These are phyloP conservation scores for Schizosaccharomyces osmophilus DNA, from an alignment of 805 yeast genomes.

Conservation along the genomic window DNA sequence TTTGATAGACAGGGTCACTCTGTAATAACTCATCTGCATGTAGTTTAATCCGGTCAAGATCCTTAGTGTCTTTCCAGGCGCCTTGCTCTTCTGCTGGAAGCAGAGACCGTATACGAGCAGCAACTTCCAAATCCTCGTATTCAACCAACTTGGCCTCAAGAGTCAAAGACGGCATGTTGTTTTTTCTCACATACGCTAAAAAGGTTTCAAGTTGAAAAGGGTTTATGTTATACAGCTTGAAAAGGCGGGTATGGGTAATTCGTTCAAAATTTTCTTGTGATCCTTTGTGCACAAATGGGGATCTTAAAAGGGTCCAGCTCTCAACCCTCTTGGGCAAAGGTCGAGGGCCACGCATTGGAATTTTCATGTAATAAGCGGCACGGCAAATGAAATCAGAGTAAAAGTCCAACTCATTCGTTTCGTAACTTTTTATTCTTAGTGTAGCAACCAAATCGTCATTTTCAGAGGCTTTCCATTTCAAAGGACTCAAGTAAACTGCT, in stretches of 20 bases:
- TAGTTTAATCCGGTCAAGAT: too few species aligned
- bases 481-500: neutral
- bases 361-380: conserved; percentile 71
- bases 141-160: conserved; percentile 43
- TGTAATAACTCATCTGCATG: too few species aligned
- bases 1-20: too few species aligned
- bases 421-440: conserved; percentile 17
- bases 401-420: conserved; percentile 43
- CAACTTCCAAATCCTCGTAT: neutral
- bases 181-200: conserved; percentile 52
- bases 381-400: conserved; percentile 69
- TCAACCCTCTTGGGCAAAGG: conserved; percentile 49
- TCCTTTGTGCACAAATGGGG: conserved; percentile 87
- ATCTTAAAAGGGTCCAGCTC: conserved; percentile 77
- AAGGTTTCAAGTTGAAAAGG: conserved; percentile 65
- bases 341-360: conserved; percentile 57
- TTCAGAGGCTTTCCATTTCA: neutral
- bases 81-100: too few species aligned
- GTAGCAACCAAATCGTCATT: neutral
- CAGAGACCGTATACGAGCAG: neutral
- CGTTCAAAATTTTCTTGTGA: conserved; percentile 86
- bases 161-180: conserved; percentile 61
- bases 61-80: too few species aligned
- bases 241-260: conserved; percentile 48
- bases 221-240: conserved; percentile 62